These are phyloP conservation scores for Fraxinus nigra DNA, from an alignment of 305 asterid genomes.

Conservation along the genomic window DNA sequence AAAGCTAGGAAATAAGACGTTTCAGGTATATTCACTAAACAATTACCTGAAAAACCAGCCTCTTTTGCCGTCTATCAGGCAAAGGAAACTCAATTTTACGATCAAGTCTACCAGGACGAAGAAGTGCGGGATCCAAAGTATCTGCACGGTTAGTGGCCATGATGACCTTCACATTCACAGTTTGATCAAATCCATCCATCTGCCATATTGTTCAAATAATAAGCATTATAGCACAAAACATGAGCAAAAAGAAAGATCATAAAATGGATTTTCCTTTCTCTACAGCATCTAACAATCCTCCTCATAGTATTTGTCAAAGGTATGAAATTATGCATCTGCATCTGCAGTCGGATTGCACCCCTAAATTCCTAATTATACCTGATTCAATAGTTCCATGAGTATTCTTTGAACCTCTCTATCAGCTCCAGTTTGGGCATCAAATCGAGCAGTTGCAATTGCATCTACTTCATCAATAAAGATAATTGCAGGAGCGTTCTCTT, in stretches of 20 bases:
- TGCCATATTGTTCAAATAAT: conserved; percentile 18
- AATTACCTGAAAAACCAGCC: conserved; percentile 77
- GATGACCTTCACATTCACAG: conserved; percentile 86
- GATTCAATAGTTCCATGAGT: conserved; percentile 78
- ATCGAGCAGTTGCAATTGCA: conserved; percentile 86
- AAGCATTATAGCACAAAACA: neutral
- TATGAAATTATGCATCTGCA: neutral
- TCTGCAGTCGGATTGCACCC: neutral
- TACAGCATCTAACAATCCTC: neutral
- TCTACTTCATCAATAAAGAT: conserved; percentile 86
- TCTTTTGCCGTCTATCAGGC: conserved; percentile 91
- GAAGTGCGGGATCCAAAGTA: conserved; percentile 89
- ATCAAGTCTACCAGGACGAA: conserved; percentile 96
- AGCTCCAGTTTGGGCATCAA: conserved; percentile 89
- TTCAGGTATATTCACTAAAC: neutral
- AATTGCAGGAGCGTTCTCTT: conserved; percentile 86
- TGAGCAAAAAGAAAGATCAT: neutral
- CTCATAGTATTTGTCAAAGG: neutral
- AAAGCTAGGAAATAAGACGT: neutral
- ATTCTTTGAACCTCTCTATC: conserved; percentile 88
- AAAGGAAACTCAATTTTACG: conserved; percentile 90
- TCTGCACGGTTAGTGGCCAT: conserved; percentile 95
- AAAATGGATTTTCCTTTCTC: neutral
- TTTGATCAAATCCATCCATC: conserved; percentile 97
- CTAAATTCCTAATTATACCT: conserved; percentile 32